Evolutionary conservation across 805 yeast species (phyloP).

Genomic region (Scheffersomyces stipitis): DNA sequence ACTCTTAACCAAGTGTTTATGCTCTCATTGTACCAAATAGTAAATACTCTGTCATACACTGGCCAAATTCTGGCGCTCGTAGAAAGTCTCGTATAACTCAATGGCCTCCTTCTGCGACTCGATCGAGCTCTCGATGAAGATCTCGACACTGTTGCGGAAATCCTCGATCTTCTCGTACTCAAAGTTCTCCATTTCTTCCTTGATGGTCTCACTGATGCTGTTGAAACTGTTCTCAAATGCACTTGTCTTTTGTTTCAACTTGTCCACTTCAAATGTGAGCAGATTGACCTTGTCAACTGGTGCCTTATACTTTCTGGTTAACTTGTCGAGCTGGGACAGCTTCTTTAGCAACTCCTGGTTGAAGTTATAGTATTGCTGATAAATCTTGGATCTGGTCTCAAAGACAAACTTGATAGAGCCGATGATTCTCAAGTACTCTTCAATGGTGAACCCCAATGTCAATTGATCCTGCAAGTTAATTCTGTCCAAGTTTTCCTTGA

Average conservation of each 20-base stretch:
- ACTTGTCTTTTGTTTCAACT: slow-evolving; percentile 52
- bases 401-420: slow-evolving; percentile 74
- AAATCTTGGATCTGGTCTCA: slow-evolving; percentile 66
- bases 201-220: slow-evolving; percentile 64
- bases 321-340: slow-evolving; percentile 44
- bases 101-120: slow-evolving; percentile 92
- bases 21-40: no score
- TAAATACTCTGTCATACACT: slow-evolving; percentile 1
- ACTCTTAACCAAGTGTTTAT: no score
- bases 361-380: slow-evolving; percentile 40
- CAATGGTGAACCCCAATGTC: slow-evolving; percentile 82
- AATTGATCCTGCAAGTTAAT: slow-evolving; percentile 81
- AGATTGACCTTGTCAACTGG: slow-evolving; percentile 63
- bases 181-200: slow-evolving; percentile 63
- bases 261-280: slow-evolving; percentile 59
- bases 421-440: slow-evolving; percentile 79
- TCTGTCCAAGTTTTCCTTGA: slow-evolving; percentile 73
- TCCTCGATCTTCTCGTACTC: slow-evolving; percentile 78
- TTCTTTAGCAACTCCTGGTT: slow-evolving; percentile 48
- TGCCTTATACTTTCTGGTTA: slow-evolving; percentile 41
- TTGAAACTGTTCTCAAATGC: slow-evolving; percentile 60
- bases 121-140: slow-evolving; percentile 83
- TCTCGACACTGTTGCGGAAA: slow-evolving; percentile 85
- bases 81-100: slow-evolving; percentile 87
- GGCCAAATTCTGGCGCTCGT: slow-evolving; percentile 46